Conservation (phyloP, 1,284 basidiomycete species). For the Pyrrhoderma lamaoense region DNA sequence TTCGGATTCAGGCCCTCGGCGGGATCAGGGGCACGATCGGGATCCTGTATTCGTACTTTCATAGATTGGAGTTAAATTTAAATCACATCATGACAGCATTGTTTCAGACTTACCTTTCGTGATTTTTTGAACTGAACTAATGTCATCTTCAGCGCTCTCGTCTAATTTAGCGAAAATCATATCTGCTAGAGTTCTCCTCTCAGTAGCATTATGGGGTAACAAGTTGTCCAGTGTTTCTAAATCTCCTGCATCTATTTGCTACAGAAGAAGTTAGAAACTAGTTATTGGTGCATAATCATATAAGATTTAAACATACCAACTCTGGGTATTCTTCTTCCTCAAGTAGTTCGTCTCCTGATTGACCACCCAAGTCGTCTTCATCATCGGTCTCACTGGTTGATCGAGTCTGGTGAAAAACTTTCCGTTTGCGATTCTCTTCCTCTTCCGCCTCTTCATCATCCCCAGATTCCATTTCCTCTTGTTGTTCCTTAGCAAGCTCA, state of each 20-base stretch:
- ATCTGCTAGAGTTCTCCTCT: slow-evolving; percentile 86
- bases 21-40: slow-evolving; percentile 67
- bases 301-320: slow-evolving; percentile 28
- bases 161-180: slow-evolving; percentile 91
- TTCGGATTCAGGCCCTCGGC: slow-evolving; percentile 94
- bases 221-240: slow-evolving; percentile 78
- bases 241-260: slow-evolving; percentile 90
- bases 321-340: slow-evolving; percentile 43
- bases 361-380: slow-evolving; percentile 27
- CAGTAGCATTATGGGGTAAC: slow-evolving; percentile 61
- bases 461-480: slow-evolving; percentile 73
- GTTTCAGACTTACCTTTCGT: slow-evolving; percentile 40
- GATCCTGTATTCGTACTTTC: slow-evolving; percentile 30
- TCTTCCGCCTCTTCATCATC: slow-evolving; percentile 41
- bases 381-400: slow-evolving; percentile 24
- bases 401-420: slow-evolving; percentile 8
- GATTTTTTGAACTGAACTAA: slow-evolving; percentile 46
- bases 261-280: slow-evolving; percentile 16
- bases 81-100: background rate
- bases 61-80: background rate
- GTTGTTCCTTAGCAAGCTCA: slow-evolving; percentile 88
- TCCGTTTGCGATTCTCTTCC: slow-evolving; percentile 29
- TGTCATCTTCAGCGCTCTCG: slow-evolving; percentile 40
- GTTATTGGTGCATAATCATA: background rate
- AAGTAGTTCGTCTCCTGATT: slow-evolving; percentile 27